phyloP scores from a whole-genome alignment of 2,329 filamentous ascomycete species.

The Neofusicoccum sp. region DNA sequence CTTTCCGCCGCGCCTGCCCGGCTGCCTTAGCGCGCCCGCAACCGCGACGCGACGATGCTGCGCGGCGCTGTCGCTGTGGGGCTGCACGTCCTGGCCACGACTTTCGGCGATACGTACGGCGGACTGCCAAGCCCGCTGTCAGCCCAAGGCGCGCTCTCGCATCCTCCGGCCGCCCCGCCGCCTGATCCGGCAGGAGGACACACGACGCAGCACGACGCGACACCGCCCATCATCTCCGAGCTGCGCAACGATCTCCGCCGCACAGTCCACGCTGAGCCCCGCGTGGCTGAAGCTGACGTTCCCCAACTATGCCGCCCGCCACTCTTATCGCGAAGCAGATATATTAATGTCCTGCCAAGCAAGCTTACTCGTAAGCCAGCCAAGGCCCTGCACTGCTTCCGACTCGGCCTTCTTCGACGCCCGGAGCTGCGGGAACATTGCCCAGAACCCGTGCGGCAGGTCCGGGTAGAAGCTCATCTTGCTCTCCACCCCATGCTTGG shows the following conservation, averaged over 20 bases:
- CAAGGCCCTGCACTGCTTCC: not conserved
- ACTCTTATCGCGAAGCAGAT: not conserved
- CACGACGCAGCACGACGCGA: not conserved
- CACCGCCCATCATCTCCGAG: slow-evolving; percentile 4
- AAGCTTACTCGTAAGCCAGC: slow-evolving; percentile 6
- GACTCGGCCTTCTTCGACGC: slow-evolving; percentile 24
- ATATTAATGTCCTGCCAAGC: not conserved
- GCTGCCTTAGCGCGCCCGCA: not conserved
- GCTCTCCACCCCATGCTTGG: slow-evolving; percentile 48
- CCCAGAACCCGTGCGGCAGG: slow-evolving; percentile 46
- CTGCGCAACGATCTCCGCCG: not conserved
- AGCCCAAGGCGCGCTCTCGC: not conserved
- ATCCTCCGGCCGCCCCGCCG: not conserved
- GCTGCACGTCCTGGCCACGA: not conserved
- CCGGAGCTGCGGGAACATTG: slow-evolving; percentile 34
- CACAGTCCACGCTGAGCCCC: slow-evolving; percentile 3
- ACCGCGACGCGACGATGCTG: not conserved
- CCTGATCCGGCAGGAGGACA: not conserved
- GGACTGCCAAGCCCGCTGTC: not conserved
- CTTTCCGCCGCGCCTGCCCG: not conserved
- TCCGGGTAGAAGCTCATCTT: slow-evolving; percentile 48
- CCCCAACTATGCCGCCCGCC: not conserved
- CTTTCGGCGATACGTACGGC: not conserved
- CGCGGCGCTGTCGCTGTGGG: not conserved
- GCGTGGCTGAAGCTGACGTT: slow-evolving; percentile 12